Percentiles rank a stretch among this genome's conserved stretches.
phyloP scores from a whole-genome alignment of 768 basidiomycete genomes.

The Termitomyces sp. region DNA sequence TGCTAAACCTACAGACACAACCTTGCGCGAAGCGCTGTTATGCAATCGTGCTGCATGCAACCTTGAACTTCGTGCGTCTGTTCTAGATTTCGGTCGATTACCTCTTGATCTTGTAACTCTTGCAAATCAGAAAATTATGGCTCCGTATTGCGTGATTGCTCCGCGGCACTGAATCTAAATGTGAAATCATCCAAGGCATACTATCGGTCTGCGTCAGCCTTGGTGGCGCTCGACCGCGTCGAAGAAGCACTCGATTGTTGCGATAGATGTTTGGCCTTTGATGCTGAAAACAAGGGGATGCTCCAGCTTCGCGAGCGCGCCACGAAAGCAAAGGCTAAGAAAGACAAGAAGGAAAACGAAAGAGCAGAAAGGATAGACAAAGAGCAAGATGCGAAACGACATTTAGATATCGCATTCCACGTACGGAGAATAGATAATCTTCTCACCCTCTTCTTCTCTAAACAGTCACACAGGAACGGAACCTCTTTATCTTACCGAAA shows the following conservation, averaged over 20 bases:
- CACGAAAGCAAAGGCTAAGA: conserved; percentile 38
- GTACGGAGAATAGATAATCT: conserved; percentile 34
- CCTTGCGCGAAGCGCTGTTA: conserved; percentile 60
- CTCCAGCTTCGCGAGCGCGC: conserved; percentile 42
- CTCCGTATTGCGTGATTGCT: conserved; percentile 80
- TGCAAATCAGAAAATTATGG: conserved; percentile 74
- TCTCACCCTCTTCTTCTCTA: conserved; percentile 1
- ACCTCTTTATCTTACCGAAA: conserved; percentile 53
- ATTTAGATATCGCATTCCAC: conserved; percentile 55
- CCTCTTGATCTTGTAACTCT: not conserved
- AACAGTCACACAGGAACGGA: conserved; percentile 55
- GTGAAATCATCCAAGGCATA: conserved; percentile 72
- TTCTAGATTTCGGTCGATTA: not conserved
- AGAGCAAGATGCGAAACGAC: conserved; percentile 46
- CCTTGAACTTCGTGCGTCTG: conserved; percentile 68
- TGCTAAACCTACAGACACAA: conserved; percentile 64
- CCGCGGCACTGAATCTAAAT: conserved; percentile 61
- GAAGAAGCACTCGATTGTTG: conserved; percentile 87
- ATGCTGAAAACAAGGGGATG: conserved; percentile 52
- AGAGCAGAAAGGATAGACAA: conserved; percentile 41
- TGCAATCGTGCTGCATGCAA: conserved; percentile 94
- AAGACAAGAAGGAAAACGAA: conserved; percentile 46
- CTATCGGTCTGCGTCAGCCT: conserved; percentile 78
- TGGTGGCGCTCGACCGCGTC: conserved; percentile 65
- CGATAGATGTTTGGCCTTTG: conserved; percentile 56